These are phyloP conservation scores for Podila epigama DNA, from an alignment of 192 early-diverging fungal species.

Conservation along the genomic window DNA sequence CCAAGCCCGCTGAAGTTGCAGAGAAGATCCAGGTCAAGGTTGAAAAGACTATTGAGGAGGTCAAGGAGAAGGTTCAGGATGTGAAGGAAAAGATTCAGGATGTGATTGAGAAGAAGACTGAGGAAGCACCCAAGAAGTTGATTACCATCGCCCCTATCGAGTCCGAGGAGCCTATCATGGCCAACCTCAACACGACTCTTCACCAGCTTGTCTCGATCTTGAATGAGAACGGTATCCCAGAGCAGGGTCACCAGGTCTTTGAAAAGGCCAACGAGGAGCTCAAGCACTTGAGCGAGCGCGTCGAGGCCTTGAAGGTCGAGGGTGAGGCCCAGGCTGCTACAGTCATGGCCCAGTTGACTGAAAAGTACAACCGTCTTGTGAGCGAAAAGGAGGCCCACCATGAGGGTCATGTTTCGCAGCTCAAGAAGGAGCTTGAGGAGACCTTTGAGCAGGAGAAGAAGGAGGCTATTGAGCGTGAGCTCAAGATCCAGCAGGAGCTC, in stretches of 20 bases:
- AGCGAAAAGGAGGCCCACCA: conserved; percentile 55
- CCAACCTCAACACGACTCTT: conserved; percentile 40
- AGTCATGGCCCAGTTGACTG: conserved; percentile 41
- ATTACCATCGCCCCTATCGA: conserved; percentile 39
- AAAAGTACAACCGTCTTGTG: conserved; percentile 56
- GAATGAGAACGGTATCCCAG: conserved; percentile 51
- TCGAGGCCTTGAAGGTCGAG: conserved; percentile 56
- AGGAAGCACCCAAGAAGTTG: conserved; percentile 30
- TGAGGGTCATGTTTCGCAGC: conserved; percentile 65
- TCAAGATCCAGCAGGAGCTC: conserved; percentile 51
- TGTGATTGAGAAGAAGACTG: conserved; percentile 8
- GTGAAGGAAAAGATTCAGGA: conserved; percentile 7
- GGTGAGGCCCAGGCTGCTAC: conserved; percentile 40
- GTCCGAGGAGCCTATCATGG: conserved; percentile 47
- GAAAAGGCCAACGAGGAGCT: conserved; percentile 63
- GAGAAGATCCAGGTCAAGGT: conserved; percentile 23
- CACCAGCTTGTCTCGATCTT: conserved; percentile 34
- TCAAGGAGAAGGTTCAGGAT: neutral
- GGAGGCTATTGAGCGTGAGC: conserved; percentile 46
- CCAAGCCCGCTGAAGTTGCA: neutral
- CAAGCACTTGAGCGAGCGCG: conserved; percentile 54
- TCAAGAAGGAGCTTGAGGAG: conserved; percentile 62
- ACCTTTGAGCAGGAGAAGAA: conserved; percentile 53
- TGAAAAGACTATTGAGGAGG: conserved; percentile 9
- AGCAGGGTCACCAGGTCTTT: conserved; percentile 65